Conservation (phyloP, 495 filamentous ascomycete species). For the Aspergillus ostianus region DNA sequence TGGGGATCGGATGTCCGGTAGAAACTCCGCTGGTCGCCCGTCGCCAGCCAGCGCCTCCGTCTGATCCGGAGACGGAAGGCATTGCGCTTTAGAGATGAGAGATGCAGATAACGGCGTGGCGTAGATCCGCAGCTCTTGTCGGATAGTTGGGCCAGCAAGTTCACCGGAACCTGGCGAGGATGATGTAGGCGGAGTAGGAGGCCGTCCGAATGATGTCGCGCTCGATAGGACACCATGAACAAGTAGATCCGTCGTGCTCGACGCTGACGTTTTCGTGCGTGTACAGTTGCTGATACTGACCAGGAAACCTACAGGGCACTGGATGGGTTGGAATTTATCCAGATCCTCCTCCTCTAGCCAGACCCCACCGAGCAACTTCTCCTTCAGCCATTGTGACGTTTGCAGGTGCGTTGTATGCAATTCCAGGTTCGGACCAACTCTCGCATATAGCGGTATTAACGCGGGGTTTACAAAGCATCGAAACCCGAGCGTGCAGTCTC, state of each 20-base stretch:
- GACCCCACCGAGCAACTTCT: conserved; percentile 28
- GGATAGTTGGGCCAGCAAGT: background rate
- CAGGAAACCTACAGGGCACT: conserved; percentile 44
- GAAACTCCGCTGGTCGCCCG: conserved; percentile 35
- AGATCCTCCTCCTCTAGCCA: conserved; percentile 38
- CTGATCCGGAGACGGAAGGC: conserved; percentile 33
- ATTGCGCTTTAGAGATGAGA: conserved; percentile 34
- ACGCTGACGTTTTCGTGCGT: conserved; percentile 17
- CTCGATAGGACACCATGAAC: conserved; percentile 50
- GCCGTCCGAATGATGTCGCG: conserved; percentile 28
- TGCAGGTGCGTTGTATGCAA: conserved; percentile 36
- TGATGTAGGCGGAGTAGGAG: conserved; percentile 49
- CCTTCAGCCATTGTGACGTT: conserved; percentile 45
- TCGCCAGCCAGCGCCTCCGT: conserved; percentile 14
- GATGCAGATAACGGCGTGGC: conserved; percentile 37
- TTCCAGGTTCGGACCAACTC: conserved; percentile 50
- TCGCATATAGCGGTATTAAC: conserved; percentile 48
- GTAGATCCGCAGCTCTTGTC: conserved; percentile 40
- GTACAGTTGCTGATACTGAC: conserved; percentile 29
- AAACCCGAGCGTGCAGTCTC: conserved; percentile 35
- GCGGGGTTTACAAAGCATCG: conserved; percentile 48
- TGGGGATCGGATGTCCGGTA: conserved; percentile 41
- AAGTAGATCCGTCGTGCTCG: conserved; percentile 50
- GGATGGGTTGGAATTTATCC: conserved; percentile 32
- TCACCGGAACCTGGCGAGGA: conserved; percentile 35